Conservation (phyloP, 495 filamentous ascomycete species). For the Tuber brumale region DNA sequence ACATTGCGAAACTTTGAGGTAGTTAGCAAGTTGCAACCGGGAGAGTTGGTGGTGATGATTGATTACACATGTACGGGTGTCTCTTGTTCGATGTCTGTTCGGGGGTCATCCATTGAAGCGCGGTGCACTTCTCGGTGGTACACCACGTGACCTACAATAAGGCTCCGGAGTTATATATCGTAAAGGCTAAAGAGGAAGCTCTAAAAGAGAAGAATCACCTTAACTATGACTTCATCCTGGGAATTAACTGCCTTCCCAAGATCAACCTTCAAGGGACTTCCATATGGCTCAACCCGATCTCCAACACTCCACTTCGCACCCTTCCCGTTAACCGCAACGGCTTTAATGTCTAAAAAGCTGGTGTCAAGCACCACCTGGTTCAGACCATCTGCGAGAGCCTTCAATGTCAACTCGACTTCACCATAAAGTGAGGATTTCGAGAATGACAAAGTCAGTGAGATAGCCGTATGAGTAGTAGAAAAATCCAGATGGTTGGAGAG, state of each 20-base stretch:
- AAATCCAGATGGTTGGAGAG: conserved; percentile 84
- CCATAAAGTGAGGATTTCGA: conserved; percentile 65
- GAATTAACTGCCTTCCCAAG: conserved; percentile 58
- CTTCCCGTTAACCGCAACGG: conserved; percentile 59
- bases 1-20: conserved; percentile 69
- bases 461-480: conserved; percentile 69
- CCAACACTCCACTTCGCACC: conserved; percentile 61
- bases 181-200: conserved; percentile 1
- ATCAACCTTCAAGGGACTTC: conserved; percentile 67
- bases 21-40: not conserved
- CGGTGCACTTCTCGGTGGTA: conserved; percentile 82
- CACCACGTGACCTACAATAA: conserved; percentile 49
- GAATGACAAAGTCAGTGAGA: conserved; percentile 76
- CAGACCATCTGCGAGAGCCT: conserved; percentile 59
- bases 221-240: conserved; percentile 53
- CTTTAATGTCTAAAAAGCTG: conserved; percentile 63
- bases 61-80: conserved; percentile 80
- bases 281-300: conserved; percentile 64
- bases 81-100: conserved; percentile 89
- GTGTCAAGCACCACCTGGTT: conserved; percentile 81
- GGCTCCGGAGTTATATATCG: not conserved
- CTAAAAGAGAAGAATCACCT: conserved; percentile 9
- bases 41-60: not conserved
- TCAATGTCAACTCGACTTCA: conserved; percentile 65
- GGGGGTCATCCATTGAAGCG: conserved; percentile 85